Percentiles rank a stretch among this genome's conserved stretches.
These are phyloP conservation scores for Cryoendolithus antarcticus DNA, from an alignment of 2,329 filamentous ascomycete genomes.

Conservation along the genomic window DNA sequence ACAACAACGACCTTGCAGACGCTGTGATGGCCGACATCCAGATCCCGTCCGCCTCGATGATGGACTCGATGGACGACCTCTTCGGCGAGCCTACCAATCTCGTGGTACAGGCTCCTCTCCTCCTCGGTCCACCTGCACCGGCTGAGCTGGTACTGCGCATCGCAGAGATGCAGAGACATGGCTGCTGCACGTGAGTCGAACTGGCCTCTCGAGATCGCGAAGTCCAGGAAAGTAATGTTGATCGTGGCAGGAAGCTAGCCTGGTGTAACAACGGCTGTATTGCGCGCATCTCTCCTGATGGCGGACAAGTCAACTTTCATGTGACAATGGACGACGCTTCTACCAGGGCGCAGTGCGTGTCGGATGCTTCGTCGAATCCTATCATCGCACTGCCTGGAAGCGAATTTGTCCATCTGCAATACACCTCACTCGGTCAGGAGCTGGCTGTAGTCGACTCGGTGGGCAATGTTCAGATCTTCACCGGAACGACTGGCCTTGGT, in stretches of 20 bases:
- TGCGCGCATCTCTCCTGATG: conserved; percentile 64
- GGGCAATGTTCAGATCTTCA: conserved; percentile 65
- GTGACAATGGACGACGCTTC: conserved; percentile 57
- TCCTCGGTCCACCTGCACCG: conserved; percentile 14
- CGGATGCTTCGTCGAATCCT: conserved; percentile 56
- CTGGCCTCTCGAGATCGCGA: not conserved
- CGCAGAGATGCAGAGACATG: conserved; percentile 61
- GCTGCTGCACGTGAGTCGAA: conserved; percentile 68
- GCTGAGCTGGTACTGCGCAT: conserved; percentile 52
- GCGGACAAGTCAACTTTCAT: conserved; percentile 56
- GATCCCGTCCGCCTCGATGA: conserved; percentile 28
- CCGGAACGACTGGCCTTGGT: conserved; percentile 61
- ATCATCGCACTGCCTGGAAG: conserved; percentile 50
- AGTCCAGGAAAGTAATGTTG: too few relatives aligned
- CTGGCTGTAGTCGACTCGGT: conserved; percentile 71
- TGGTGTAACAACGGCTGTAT: conserved; percentile 86
- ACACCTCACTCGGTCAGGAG: conserved; percentile 66
- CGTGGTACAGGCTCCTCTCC: conserved; percentile 45
- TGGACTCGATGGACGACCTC: conserved; percentile 56
- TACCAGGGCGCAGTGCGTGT: conserved; percentile 63
- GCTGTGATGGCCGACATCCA: conserved; percentile 5
- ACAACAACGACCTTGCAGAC: not conserved
- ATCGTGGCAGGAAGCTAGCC: conserved; percentile 51
- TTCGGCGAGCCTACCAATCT: conserved; percentile 55
- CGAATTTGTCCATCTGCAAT: conserved; percentile 67